Evolutionary conservation across 345 rosid genomes (phyloP), one percentile per base, ranked within the genome.

Genomic region (Gossypium australe): DNA sequence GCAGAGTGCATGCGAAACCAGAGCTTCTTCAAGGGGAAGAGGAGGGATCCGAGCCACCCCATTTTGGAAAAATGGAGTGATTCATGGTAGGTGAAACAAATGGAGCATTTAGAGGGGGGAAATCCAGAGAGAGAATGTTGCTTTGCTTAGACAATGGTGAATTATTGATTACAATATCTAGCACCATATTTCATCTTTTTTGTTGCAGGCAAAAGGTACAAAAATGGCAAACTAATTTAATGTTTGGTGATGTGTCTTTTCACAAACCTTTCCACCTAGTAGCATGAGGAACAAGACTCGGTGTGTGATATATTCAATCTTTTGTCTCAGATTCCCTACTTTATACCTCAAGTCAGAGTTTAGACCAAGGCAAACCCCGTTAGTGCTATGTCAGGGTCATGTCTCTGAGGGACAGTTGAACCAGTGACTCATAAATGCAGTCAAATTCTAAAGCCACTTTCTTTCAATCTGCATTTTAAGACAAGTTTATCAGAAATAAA

Each of bases 21-120:
- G 13, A 83, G 78, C 81, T 83, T 83, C 88, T 77, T 81, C 80
- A 83, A 60, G 38, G 84, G 80, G 47, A 79, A 78, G 74, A 85
- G 63, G 63, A 85, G 77, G 66, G 80, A 77, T 43, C 67, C 75
- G 9, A 79, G 72, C 87, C 79, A 77, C 77, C 85, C 76, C 87
- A 85, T 85, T 73, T 45, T 76, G 17, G 44, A 51, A 76, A 24
- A 64, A 47, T 16, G 62, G 24, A 51, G 43, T 69, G 41, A 3
- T 70, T 64, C 76, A 79, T 71, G 76, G 61, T 71, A 64, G 76
- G 70, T 75, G 78, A 65, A 75, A 70, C 55, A 57, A 75, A 62
- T 73, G 76, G 70, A 55, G 45, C 73, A 71, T 59, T 45, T 71
- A 62, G 56, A 63, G 29, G 70, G 8, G 12, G 14, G 22, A n/a